Percentiles rank a stretch among this genome's conserved stretches.
These are phyloP conservation scores for Cucumis melo DNA, from an alignment of 306 rosid genomes.

Conservation along the genomic window DNA sequence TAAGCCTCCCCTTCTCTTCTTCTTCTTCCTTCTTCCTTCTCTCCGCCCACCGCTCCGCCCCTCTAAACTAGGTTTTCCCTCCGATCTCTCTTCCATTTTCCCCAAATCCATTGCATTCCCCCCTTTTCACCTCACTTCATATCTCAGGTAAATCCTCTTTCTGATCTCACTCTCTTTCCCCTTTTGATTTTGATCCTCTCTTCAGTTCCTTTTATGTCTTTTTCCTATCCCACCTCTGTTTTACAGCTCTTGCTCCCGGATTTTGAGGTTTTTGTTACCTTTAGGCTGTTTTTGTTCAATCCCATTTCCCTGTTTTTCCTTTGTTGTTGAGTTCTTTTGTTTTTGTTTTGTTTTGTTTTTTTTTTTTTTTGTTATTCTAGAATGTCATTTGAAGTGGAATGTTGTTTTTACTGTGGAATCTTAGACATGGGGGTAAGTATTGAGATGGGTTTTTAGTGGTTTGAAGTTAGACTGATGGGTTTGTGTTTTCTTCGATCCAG, in stretches of 20 bases:
- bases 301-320: background rate
- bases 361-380: background rate
- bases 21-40: background rate
- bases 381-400: background rate
- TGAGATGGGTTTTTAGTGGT: background rate
- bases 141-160: background rate
- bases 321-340: background rate
- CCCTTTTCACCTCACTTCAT: background rate
- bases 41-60: background rate
- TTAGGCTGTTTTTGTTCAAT: background rate
- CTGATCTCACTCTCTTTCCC: background rate
- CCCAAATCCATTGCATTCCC: background rate
- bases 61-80: conserved; percentile 5
- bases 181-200: conserved; percentile 10
- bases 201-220: background rate
- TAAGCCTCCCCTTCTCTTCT: background rate
- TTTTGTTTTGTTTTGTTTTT: background rate
- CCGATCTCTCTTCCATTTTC: background rate
- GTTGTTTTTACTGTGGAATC: background rate
- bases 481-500: background rate
- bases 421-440: background rate
- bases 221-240: background rate
- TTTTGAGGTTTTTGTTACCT: background rate
- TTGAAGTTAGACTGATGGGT: background rate
- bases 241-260: background rate